Evolutionary conservation across 2,329 filamentous ascomycete genomes (phyloP), one percentile per base, ranked within the genome.

Genomic region (Fusarium metavorans): DNA sequence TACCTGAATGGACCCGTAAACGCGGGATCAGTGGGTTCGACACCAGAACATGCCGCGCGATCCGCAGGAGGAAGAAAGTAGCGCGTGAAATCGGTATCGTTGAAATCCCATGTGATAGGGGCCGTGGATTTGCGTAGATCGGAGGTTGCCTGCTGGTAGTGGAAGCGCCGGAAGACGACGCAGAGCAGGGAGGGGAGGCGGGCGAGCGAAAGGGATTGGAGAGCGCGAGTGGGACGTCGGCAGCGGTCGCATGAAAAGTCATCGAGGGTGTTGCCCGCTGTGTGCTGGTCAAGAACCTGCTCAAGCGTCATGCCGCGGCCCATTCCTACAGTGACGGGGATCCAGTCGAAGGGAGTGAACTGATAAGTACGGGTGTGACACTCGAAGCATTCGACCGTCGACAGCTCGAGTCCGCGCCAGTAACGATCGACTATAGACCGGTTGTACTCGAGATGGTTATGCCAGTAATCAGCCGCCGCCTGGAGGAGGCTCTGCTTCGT

Each of bases 171-270:
- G 82, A 97, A 91, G 72, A 92, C 91, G 20, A 98, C 85, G 66
- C 95, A 93, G 9, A 98, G 87, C 66, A 95, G 91, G 62, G 94
- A 91, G 0, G 96, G 95, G 32, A 95, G 90, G 9, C 94, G 91
- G 10, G 93, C 95, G 67, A 97, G 90, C 57, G 91, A 92, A 68
- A 93, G 90, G 71, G 91, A 91, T 78, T 94, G 94, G 35, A 89
- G 91, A 68, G 92, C 93, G 70, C 90, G 89, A 25, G 92, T 89
- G 64, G 90, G 89, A 67, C 87, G 88, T 72, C 92, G 92, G 86
- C 95, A 97, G 61, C 89, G 87, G 59, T 94, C 92, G 82, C 95
- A 98, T 68, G 92, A 90, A 67, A 93, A 93, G 35, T 91, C 91
- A 27, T 89, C 88, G 25, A 96, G 84, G 68, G 88, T 86, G 79